Percentiles rank a stretch among this genome's conserved stretches.
Evolutionary conservation across 129 eudicot genomes (phyloP).

Genomic region (Saussurea involucrata): DNA sequence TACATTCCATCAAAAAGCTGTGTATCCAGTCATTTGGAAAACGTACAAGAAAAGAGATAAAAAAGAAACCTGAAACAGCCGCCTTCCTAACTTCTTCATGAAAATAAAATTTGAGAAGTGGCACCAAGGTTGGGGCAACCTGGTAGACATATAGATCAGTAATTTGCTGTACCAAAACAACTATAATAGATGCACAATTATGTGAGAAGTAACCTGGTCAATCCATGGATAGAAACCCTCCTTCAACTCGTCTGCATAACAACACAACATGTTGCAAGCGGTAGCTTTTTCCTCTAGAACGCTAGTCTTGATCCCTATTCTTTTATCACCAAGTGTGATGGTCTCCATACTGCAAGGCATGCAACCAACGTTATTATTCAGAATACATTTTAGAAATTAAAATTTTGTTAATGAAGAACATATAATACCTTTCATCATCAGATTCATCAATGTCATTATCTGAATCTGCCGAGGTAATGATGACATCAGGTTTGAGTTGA

Average conservation of each 20-base stretch:
- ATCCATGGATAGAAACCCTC: slow-evolving; percentile 99
- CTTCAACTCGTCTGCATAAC: slow-evolving; percentile 97
- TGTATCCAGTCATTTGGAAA: not conserved
- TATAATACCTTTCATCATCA: slow-evolving; percentile 85
- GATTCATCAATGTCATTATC: slow-evolving; percentile 94
- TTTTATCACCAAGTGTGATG: slow-evolving; percentile 94
- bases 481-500: slow-evolving; percentile 96
- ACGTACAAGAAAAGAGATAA: not conserved
- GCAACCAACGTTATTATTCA: slow-evolving; percentile 1
- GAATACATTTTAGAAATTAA: not conserved
- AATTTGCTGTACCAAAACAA: not conserved
- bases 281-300: slow-evolving; percentile 99
- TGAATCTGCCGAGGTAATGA: slow-evolving; percentile 93
- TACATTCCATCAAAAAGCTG: not conserved
- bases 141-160: slow-evolving; percentile 21
- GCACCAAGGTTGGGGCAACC: slow-evolving; percentile 99
- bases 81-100: slow-evolving; percentile 99
- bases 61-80: slow-evolving; percentile 81
- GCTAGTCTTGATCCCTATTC: slow-evolving; percentile 96
- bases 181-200: not conserved
- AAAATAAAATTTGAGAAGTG: slow-evolving; percentile 91
- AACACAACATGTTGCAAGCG: slow-evolving; percentile 98
- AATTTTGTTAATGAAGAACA: not conserved
- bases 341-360: slow-evolving; percentile 88
- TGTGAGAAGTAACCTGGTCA: slow-evolving; percentile 67